phyloP scores from a whole-genome alignment of 169 alveolate genomes.

The Cryptosporidium ryanae region DNA sequence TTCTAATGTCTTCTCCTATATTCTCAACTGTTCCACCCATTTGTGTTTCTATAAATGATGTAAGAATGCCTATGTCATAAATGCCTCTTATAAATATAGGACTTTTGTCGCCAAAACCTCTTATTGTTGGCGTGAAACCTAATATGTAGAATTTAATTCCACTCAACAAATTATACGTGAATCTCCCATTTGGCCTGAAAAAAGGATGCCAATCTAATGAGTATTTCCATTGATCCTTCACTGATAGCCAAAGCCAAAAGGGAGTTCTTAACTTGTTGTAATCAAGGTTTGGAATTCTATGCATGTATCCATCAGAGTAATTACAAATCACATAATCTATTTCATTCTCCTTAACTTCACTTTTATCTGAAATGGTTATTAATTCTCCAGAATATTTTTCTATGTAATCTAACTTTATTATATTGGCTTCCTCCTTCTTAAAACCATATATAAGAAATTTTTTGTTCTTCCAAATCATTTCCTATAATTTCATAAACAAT shows the following conservation, averaged over 20 bases:
- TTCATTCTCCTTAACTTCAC: constrained; percentile 24
- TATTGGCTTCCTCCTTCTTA: constrained; percentile 8
- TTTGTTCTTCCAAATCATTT: constrained; percentile 36
- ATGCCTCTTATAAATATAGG: constrained; percentile 41
- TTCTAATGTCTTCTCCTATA: neutral
- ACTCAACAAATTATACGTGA: constrained; percentile 4
- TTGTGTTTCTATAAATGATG: constrained; percentile 50
- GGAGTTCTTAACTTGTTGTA: constrained; percentile 63
- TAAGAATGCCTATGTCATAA: constrained; percentile 46
- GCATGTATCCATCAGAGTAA: constrained; percentile 36
- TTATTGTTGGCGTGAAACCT: constrained; percentile 16
- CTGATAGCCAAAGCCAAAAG: constrained; percentile 72
- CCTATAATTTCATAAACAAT: no score
- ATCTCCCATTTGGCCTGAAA: constrained; percentile 67
- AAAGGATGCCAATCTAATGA: constrained; percentile 72
- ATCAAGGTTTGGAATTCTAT: constrained; percentile 24
- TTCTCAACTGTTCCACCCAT: constrained; percentile 35
- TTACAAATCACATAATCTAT: constrained; percentile 49
- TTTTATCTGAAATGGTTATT: neutral
- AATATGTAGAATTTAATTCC: constrained; percentile 7
- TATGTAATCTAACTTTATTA: constrained; percentile 15
- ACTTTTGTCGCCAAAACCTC: constrained; percentile 5
- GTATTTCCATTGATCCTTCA: constrained; percentile 64
- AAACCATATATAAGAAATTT: constrained; percentile 44
- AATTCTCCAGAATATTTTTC: constrained; percentile 21